Evolutionary conservation across 2,329 filamentous ascomycete genomes (phyloP), one percentile per base, ranked within the genome.

Genomic region (Rutstroemia sp.): DNA sequence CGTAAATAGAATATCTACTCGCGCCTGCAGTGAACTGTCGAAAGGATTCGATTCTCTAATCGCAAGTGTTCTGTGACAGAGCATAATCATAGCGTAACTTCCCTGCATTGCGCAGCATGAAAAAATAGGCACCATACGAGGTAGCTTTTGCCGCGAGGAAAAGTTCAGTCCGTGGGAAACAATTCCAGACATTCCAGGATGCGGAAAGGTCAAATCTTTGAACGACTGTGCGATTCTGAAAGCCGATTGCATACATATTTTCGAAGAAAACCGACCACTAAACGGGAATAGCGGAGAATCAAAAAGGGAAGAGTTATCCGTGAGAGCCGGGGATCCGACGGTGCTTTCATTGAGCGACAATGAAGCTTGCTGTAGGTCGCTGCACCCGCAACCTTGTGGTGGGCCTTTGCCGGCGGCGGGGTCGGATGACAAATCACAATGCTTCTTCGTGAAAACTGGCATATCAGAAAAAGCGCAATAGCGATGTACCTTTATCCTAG

Each of bases 381-480:
- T 54, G 45, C 52, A 54, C 27, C 44, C 45, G 25, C 52, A 54
- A n/a, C 27, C 52, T 49, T 12, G 46, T 41, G 25, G 47, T 41
- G 34, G 55, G 5, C 38, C 18, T 2, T 49, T n/a, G 2, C 30
- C 37, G 19, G 25, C 37, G 18, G 45, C 16, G 18, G 19, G 51
- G 10, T 45, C 48, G 16, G 58, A 45, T 25, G 60, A 57, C 69
- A 79, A 71, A 56, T 79, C 77, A 64, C 77, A 80, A 60, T 79
- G 74, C 54, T 75, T 77, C 27, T 71, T 71, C 0, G 71, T 69
- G 62, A 80, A 80, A 19, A 79, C 70, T 2, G 77, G 76, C 5
- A 74, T 67, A 59, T 79, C 77, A 46, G 71, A 74, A 64, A 80
- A 80, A 8, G 77, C 77, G 59, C 72, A 74, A 62, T 78, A 79